Evolutionary conservation across 495 filamentous ascomycete species (phyloP).

Genomic region (Daldinia concentrica): DNA sequence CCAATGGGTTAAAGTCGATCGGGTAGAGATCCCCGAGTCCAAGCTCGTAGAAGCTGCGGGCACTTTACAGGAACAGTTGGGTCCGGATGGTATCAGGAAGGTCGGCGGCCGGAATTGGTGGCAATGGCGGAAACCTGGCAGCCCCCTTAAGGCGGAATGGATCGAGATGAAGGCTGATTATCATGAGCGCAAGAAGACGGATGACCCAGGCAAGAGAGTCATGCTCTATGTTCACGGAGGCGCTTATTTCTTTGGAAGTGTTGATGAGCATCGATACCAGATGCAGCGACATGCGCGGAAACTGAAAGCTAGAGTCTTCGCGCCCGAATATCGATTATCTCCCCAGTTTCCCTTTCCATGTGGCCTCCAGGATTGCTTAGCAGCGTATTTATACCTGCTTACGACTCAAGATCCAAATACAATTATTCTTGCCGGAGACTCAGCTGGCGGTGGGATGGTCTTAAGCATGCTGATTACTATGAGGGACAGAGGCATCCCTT

Average conservation of each 20-base stretch:
- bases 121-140: slow-evolving; percentile 80
- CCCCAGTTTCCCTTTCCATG: slow-evolving; percentile 97
- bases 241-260: slow-evolving; percentile 79
- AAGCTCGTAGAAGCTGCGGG: slow-evolving; percentile 69
- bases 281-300: slow-evolving; percentile 95
- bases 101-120: slow-evolving; percentile 91
- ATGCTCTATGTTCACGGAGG: slow-evolving; percentile 94
- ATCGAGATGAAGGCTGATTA: slow-evolving; percentile 92
- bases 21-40: slow-evolving; percentile 72
- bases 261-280: slow-evolving; percentile 95
- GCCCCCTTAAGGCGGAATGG: slow-evolving; percentile 83
- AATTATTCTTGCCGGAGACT: slow-evolving; percentile 86
- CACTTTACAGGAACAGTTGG: slow-evolving; percentile 73
- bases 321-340: slow-evolving; percentile 86
- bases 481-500: slow-evolving; percentile 79
- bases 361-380: slow-evolving; percentile 85
- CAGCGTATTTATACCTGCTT: slow-evolving; percentile 84
- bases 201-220: slow-evolving; percentile 70
- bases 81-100: slow-evolving; percentile 72
- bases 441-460: slow-evolving; percentile 89
- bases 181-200: slow-evolving; percentile 68
- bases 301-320: slow-evolving; percentile 86
- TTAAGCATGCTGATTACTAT: slow-evolving; percentile 80
- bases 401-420: slow-evolving; percentile 75
- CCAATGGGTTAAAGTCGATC: slow-evolving; percentile 83